Percentiles rank a stretch among this genome's conserved stretches.
These are phyloP conservation scores for Exsudoporus frostii DNA, from an alignment of 768 basidiomycete genomes.

Conservation along the genomic window DNA sequence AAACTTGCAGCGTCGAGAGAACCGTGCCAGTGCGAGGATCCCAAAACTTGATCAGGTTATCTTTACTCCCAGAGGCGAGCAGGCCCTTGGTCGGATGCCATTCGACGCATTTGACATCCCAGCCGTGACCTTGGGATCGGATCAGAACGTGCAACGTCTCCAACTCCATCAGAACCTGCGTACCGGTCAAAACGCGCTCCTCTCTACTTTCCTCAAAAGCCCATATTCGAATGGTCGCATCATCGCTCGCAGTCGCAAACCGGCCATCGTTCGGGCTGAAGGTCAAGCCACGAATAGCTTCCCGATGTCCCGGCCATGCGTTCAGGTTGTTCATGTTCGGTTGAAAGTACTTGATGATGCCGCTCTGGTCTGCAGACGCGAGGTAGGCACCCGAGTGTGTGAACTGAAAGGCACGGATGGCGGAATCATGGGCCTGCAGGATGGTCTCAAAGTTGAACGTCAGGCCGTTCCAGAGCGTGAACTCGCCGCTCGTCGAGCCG, in stretches of 20 bases:
- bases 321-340: constrained; percentile 99
- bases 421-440: constrained; percentile 96
- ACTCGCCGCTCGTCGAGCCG: constrained; percentile 95
- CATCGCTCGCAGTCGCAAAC: constrained; percentile 95
- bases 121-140: constrained; percentile 76
- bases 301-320: constrained; percentile 90
- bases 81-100: constrained; percentile 99
- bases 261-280: constrained; percentile 90
- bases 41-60: constrained; percentile 99
- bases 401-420: constrained; percentile 86
- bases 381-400: constrained; percentile 93
- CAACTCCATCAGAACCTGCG: neutral
- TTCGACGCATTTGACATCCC: constrained; percentile 98
- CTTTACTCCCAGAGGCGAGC: constrained; percentile 93
- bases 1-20: constrained; percentile 80
- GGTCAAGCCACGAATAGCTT: constrained; percentile 86
- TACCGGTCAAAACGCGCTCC: constrained; percentile 84
- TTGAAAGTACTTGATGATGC: constrained; percentile 98
- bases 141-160: neutral
- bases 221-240: constrained; percentile 94
- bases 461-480: constrained; percentile 97
- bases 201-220: constrained; percentile 88
- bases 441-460: constrained; percentile 99
- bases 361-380: constrained; percentile 88
- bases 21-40: constrained; percentile 92